A percentile compares a stretch with the other conserved stretches of the same genome.
Evolutionary conservation across 2,329 filamentous ascomycete species (phyloP).

Genomic region (Plenodomus biglobosus): DNA sequence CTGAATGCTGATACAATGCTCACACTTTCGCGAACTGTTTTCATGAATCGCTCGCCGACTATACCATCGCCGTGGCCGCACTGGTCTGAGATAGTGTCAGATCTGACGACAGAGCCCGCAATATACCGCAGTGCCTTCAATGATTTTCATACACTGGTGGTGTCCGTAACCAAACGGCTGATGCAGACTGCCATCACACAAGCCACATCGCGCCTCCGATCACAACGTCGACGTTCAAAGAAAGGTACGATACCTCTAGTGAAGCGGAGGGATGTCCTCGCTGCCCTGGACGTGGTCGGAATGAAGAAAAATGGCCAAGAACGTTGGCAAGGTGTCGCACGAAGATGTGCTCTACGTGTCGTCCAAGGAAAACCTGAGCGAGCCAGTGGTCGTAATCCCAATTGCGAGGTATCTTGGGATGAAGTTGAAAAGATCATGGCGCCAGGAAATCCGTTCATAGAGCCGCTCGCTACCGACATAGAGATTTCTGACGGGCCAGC

Average conservation of each 20-base stretch:
- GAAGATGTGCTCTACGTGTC: constrained; percentile 57
- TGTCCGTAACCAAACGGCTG: constrained; percentile 69
- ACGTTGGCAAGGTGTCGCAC: constrained; percentile 57
- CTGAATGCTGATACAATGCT: constrained; percentile 34
- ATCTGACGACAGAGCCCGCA: constrained; percentile 55
- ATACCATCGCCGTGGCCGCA: constrained; percentile 33
- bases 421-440: constrained; percentile 38
- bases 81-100: constrained; percentile 35
- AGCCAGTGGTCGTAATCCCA: constrained; percentile 17
- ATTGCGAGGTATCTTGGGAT: constrained; percentile 49
- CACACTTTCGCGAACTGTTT: constrained; percentile 34
- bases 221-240: constrained; percentile 41
- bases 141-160: constrained; percentile 69
- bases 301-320: constrained; percentile 50
- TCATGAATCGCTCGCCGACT: constrained; percentile 41
- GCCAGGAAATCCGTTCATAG: constrained; percentile 5
- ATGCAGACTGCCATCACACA: constrained; percentile 70
- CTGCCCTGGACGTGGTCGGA: constrained; percentile 58
- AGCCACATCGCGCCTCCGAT: constrained; percentile 67
- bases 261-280: constrained; percentile 53
- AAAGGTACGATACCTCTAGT: constrained; percentile 42
- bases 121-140: constrained; percentile 74
- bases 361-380: constrained; percentile 28
- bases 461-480: constrained; percentile 38
- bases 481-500: constrained; percentile 18